Evolutionary conservation across 768 basidiomycete genomes (phyloP).

Genomic region (Lactarius quietus): DNA sequence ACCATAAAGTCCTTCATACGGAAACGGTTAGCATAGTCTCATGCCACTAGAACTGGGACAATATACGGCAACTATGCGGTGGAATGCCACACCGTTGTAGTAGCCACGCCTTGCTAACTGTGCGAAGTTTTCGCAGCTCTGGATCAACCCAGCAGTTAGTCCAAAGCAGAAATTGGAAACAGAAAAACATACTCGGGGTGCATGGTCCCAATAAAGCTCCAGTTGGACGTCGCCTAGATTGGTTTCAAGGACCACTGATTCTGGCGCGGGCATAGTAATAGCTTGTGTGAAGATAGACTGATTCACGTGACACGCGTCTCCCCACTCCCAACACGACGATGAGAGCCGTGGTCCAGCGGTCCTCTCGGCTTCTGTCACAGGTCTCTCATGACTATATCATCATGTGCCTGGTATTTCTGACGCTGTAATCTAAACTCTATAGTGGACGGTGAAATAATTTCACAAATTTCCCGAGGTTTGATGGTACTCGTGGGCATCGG

Average conservation of each 20-base stretch:
- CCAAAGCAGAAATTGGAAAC: neutral
- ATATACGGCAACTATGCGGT: constrained; percentile 83
- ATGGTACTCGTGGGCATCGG: constrained; percentile 92
- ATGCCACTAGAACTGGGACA: constrained; percentile 6
- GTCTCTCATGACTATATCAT: constrained; percentile 37
- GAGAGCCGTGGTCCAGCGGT: constrained; percentile 89
- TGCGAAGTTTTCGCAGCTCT: constrained; percentile 96
- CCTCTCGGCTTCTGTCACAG: constrained; percentile 77
- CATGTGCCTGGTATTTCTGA: neutral
- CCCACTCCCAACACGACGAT: constrained; percentile 32
- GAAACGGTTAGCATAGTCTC: neutral
- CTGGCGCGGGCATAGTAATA: constrained; percentile 27
- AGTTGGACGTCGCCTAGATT: constrained; percentile 83
- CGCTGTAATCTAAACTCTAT: constrained; percentile 14
- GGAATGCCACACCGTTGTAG: constrained; percentile 87
- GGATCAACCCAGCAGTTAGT: constrained; percentile 18
- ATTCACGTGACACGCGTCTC: neutral
- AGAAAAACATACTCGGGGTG: constrained; percentile 53
- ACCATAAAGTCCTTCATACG: constrained; percentile 87
- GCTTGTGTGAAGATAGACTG: neutral
- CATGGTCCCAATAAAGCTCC: constrained; percentile 92
- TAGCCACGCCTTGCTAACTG: constrained; percentile 90
- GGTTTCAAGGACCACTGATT: constrained; percentile 75
- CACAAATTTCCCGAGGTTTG: constrained; percentile 77
- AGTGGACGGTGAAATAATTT: constrained; percentile 81